Conservation (phyloP, 345 rosid species). For the Punica granatum region DNA sequence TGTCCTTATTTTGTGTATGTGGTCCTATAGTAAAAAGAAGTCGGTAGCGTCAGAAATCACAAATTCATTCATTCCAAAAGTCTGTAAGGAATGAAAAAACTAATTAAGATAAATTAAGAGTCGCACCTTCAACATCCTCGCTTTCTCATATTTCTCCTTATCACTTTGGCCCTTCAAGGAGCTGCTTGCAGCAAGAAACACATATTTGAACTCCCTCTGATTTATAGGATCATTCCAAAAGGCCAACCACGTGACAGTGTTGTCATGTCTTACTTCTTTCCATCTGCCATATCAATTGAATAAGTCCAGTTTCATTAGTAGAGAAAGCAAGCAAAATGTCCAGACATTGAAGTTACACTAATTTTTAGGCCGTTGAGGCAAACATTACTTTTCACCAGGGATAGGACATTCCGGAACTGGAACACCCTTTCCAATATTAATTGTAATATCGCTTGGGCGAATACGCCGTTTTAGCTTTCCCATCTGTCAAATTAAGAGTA, state of each 20-base stretch:
- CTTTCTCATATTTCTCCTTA: conserved; percentile 97
- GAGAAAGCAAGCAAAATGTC: too few relatives aligned
- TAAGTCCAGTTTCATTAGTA: too few relatives aligned
- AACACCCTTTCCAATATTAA: conserved; percentile 79
- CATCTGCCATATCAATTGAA: conserved; percentile 49
- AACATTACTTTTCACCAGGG: conserved; percentile 78
- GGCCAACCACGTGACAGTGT: conserved; percentile 98
- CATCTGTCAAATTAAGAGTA: conserved; percentile 51
- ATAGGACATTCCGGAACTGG: conserved; percentile 94
- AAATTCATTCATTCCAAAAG: background rate
- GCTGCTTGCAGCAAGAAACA: conserved; percentile 96
- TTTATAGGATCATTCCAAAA: conserved; percentile 98
- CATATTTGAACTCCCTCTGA: conserved; percentile 86
- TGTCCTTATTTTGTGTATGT: conserved; percentile 64
- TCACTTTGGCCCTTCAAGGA: conserved; percentile 96
- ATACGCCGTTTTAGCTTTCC: conserved; percentile 94
- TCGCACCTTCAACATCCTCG: conserved; percentile 42
- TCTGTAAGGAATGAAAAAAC: background rate
- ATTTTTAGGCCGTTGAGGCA: background rate
- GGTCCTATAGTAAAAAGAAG: conserved; percentile 41
- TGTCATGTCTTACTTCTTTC: conserved; percentile 95
- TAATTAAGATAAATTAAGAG: background rate
- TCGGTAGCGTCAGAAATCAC: background rate
- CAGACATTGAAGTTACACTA: background rate
- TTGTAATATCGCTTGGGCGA: conserved; percentile 79